A percentile compares a stretch with the other conserved stretches of the same genome.
Conservation (phyloP, 257 asterid species). For the Fraxinus quadrangulata region DNA sequence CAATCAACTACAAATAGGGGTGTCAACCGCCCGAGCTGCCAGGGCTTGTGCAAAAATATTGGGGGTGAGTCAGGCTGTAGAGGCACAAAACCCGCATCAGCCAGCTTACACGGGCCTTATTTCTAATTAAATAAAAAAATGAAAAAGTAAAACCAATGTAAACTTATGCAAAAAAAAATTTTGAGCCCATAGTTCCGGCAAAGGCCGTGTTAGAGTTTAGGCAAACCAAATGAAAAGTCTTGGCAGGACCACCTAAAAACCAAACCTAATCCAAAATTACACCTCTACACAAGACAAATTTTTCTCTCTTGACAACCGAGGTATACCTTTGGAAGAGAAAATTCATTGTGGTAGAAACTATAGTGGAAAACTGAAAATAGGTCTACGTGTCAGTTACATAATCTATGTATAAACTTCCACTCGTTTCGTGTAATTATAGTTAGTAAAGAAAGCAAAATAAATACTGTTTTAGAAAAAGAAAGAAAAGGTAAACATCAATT, state of each 20-base stretch:
- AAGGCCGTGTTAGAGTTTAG: no score
- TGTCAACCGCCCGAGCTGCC: not conserved
- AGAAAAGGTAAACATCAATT: not conserved
- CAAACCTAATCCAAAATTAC: not conserved
- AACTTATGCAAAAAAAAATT: not conserved
- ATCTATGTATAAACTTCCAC: not conserved
- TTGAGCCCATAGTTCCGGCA: not conserved
- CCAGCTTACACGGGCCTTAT: not conserved
- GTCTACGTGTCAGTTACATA: not conserved
- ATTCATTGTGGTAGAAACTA: conserved; percentile 10
- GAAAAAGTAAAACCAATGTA: no score
- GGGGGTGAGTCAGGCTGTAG: not conserved
- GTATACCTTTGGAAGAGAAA: conserved; percentile 1
- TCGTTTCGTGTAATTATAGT: not conserved
- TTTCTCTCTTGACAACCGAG: not conserved
- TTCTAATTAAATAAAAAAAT: no score
- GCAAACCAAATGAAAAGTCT: not conserved
- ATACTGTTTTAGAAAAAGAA: not conserved
- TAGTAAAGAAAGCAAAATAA: no score
- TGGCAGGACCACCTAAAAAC: not conserved
- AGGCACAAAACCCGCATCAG: not conserved
- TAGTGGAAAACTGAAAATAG: conserved; percentile 10
- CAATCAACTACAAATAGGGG: conserved; percentile 5
- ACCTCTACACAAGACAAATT: not conserved
- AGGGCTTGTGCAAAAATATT: not conserved